Evolutionary conservation across 352 stramenopile genomes (phyloP), one percentile per base, ranked within the genome.

Genomic region (Globisporangium uncinulatum): DNA sequence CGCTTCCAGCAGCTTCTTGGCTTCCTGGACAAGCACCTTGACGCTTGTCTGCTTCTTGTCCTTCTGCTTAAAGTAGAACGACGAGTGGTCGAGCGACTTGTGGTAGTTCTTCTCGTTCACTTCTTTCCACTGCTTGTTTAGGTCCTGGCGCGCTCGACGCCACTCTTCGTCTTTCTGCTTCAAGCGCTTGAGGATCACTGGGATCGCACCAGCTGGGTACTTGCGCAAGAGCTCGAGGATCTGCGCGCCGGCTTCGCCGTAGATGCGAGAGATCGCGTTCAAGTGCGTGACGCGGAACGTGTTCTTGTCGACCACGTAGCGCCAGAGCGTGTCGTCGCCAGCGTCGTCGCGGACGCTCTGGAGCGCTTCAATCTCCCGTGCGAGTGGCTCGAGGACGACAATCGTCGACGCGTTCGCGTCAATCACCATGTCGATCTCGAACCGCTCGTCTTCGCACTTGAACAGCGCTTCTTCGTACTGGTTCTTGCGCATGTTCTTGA

Each of bases 391-490:
- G 20, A 99, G 71, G 19, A 97, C 75, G 44, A 86, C 89, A 62
- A 99, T 97, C 15, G 97, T 97, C 21, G 85, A 90, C 21, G 87
- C 79, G 72, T 99, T 99, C 1, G 90, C 91, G 52, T 99, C 98
- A 61, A 99, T 99, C 20, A 96, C 83, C 83, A 94, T 95, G 59
- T 95, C 85, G 47, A 94, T 95, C 63, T 94, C 84, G 58, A 95
- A 95, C 10, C 97, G 87, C 70, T 99, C 97, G 70, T 99, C 98
- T 75, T 99, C 98, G 58, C 90, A 98, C 59, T 98, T 96, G 76
- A 99, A 99, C 0, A 99, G 73, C 7, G 92, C 90, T 68, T 99
- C 97, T 67, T 99, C 98, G 66, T 99, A 98, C 59, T 98, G 91
- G 68, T 99, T 99, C 60, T 98, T 98, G 37, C 97, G 92, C 94